Conservation (phyloP, 2,329 filamentous ascomycete species). For the Helotiales sp. region DNA sequence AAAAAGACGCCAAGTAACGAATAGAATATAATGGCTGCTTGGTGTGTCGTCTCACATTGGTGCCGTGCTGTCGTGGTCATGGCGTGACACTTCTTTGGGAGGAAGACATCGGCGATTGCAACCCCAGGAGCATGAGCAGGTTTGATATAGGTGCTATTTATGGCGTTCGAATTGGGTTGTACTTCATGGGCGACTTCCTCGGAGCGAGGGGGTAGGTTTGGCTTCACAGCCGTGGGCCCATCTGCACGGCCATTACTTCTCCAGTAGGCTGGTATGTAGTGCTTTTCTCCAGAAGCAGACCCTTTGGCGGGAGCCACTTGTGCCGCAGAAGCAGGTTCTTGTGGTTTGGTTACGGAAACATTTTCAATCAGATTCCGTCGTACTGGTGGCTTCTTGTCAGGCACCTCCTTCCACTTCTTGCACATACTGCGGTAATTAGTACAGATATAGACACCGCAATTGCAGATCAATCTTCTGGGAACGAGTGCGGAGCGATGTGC, state of each 20-base stretch:
- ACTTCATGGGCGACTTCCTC: neutral
- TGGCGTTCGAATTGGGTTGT: neutral
- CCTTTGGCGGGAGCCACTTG: too few species aligned
- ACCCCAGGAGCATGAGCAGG: neutral
- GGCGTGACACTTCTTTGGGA: slow-evolving; percentile 6
- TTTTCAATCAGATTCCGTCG: neutral
- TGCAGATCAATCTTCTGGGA: neutral
- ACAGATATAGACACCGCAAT: neutral
- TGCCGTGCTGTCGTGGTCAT: neutral
- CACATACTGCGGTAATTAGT: neutral
- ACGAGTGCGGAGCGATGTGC: neutral
- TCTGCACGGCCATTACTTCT: neutral
- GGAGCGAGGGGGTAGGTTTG: neutral
- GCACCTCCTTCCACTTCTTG: neutral
- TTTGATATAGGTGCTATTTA: neutral
- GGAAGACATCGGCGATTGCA: neutral
- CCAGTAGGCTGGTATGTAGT: slow-evolving; percentile 14
- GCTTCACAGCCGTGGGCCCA: neutral
- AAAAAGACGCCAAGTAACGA: slow-evolving; percentile 2
- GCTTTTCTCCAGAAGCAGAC: neutral
- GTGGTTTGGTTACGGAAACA: neutral
- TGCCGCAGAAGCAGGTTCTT: neutral
- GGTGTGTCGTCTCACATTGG: slow-evolving; percentile 9
- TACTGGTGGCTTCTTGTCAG: neutral
- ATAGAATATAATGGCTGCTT: slow-evolving; percentile 10